phyloP scores from a whole-genome alignment of 352 stramenopile genomes.

The Lagenidium giganteum region DNA sequence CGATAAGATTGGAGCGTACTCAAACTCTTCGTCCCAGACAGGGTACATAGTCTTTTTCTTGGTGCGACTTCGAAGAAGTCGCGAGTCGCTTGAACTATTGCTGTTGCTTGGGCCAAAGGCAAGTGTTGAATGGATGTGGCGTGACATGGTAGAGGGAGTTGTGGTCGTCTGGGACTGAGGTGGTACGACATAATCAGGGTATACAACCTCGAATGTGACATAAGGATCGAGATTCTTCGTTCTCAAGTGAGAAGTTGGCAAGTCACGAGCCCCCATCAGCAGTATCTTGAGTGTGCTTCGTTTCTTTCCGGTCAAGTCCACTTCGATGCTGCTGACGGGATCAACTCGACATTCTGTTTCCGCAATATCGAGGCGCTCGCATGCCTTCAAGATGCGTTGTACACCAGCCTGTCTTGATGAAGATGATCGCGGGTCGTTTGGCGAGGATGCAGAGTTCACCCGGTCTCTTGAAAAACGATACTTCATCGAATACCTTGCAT shows the following conservation, averaged over 20 bases:
- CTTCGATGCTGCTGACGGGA: conserved; percentile 48
- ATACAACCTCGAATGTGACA: conserved; percentile 58
- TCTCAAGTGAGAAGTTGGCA: conserved; percentile 52
- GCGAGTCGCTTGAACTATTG: too few species aligned
- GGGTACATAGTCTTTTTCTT: conserved; percentile 75
- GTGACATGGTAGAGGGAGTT: too few species aligned
- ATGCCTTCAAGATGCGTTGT: conserved; percentile 53
- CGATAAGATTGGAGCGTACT: conserved; percentile 50
- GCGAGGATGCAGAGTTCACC: conserved; percentile 10
- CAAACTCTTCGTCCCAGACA: conserved; percentile 77
- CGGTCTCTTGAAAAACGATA: conserved; percentile 35
- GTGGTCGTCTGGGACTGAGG: conserved; percentile 1
- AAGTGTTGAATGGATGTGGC: too few species aligned
- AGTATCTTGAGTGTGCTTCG: conserved; percentile 48
- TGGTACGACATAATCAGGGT: conserved; percentile 30
- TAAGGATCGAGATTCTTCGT: conserved; percentile 76
- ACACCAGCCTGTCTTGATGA: conserved; percentile 17
- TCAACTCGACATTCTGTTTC: conserved; percentile 44
- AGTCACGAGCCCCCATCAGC: conserved; percentile 40
- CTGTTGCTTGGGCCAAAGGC: too few species aligned
- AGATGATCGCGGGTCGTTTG: conserved; percentile 5
- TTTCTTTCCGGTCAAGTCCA: conserved; percentile 45
- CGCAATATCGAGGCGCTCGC: conserved; percentile 40
- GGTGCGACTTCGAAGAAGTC: conserved; percentile 59
- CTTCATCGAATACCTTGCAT: conserved; percentile 36